Base-by-base conservation (phyloP, 2,329 filamentous ascomycete species). In the Exophiala alcalophila region DNA sequence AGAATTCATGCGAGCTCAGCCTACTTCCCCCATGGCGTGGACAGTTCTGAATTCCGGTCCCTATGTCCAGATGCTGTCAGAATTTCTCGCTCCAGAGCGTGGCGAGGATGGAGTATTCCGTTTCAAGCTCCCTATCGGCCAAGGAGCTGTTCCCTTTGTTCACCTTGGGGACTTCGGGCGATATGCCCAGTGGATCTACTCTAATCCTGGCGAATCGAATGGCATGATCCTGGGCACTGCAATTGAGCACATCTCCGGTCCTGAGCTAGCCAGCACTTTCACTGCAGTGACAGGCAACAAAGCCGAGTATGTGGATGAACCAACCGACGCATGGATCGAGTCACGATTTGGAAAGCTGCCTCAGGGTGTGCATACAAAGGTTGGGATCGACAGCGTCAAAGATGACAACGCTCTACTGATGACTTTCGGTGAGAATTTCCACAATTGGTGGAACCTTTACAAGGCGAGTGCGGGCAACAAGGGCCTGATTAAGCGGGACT, bases 361-460 rank as follows among this genome's bases (percentile, higher is more conserved):
- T 4, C 26, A 41, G 5, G 44, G 44, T 19, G 50, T 39, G 27
- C 42, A 49, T 1, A 23, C 25, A 4, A 38, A 50, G 2, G 57
- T 55, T 0, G 50, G 59, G 10, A n/a, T 5, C 0, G 54, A 65
- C 0, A 61, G 65, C 1, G 69, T 37, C 25, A 42, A 28, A 8
- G 37, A 34, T 18, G 29, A 42, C 3, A 66, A 68, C 49, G 51
- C 61, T 15, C 58, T 62, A 1, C 52, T 60, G 9, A 57, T 69
- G 61, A 71, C 54, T 1, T 36, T 70, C 3, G 57, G 58, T 18
- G 54, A 71, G 27, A 77, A 77, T 50, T 78, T 77, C 49, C 67
- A 65, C 0, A 72, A 65, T 1, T 76, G 70, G 49, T 77, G 72
- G 68, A 70, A 65, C 40, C 39, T 69, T 30, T 77, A 65, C 60